These are phyloP conservation scores for Phytophthora foliorum DNA, from an alignment of 352 stramenopile species.

Conservation along the genomic window DNA sequence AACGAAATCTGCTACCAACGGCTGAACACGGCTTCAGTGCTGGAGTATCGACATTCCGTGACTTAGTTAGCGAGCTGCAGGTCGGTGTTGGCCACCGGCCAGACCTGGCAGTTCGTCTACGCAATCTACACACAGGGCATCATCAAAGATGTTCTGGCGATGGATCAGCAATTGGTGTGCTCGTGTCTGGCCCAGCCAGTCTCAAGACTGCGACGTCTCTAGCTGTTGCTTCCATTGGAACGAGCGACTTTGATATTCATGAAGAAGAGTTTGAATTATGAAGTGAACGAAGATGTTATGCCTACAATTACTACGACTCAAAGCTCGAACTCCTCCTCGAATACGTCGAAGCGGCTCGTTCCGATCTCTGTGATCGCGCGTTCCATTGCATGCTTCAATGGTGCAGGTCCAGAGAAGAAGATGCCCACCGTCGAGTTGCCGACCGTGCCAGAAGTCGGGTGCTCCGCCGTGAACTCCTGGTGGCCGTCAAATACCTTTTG, in stretches of 20 bases:
- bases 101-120: constrained; percentile 24
- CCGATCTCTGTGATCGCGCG: constrained; percentile 32
- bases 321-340: constrained; percentile 46
- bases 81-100: constrained; percentile 14
- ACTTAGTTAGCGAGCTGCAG: constrained; percentile 21
- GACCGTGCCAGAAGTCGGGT: neutral
- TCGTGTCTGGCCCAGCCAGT: constrained; percentile 44
- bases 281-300: constrained; percentile 4
- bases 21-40: neutral
- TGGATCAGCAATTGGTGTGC: constrained; percentile 30
- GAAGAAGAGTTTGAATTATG: constrained; percentile 45
- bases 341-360: constrained; percentile 28
- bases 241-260: constrained; percentile 34
- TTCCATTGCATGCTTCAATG: constrained; percentile 39
- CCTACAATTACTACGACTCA: constrained; percentile 4
- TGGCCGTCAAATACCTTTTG: constrained; percentile 29
- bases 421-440: constrained; percentile 41
- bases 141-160: neutral
- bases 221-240: constrained; percentile 17
- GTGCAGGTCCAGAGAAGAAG: constrained; percentile 51
- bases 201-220: constrained; percentile 35
- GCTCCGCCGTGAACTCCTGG: constrained; percentile 1
- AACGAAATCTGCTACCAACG: constrained; percentile 16
- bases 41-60: constrained; percentile 20
- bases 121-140: constrained; percentile 2